A percentile compares a stretch with the other conserved stretches of the same genome.
Conservation (phyloP, 2,329 filamentous ascomycete species). For the Aspergillaceae sp. region DNA sequence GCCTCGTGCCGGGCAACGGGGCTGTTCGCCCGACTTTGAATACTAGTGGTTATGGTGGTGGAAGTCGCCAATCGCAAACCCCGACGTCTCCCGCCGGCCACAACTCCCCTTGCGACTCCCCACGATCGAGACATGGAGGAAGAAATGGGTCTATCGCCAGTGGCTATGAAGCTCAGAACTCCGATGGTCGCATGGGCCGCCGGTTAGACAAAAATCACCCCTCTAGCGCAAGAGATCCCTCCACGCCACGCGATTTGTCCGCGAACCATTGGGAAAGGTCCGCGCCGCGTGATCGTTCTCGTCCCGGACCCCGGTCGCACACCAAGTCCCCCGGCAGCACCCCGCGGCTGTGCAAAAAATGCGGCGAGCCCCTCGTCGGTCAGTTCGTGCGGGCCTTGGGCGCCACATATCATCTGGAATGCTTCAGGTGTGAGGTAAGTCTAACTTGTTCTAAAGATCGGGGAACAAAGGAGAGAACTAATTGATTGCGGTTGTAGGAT, state of each 20-base stretch:
- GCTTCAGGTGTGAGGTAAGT: constrained; percentile 91
- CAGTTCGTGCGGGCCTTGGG: constrained; percentile 93
- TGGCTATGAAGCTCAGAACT: constrained; percentile 18
- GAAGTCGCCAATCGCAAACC: constrained; percentile 28
- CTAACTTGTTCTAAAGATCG: background rate
- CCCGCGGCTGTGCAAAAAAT: constrained; percentile 67
- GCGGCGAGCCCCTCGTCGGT: constrained; percentile 75
- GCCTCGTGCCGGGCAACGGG: constrained; percentile 36
- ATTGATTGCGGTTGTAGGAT: constrained; percentile 51
- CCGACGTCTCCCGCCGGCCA: constrained; percentile 34
- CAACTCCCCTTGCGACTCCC: constrained; percentile 27
- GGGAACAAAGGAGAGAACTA: constrained; percentile 1
- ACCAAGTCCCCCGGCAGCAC: constrained; percentile 30
- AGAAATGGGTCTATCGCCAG: constrained; percentile 13
- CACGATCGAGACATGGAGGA: constrained; percentile 21
- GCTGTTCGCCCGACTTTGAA: constrained; percentile 30
- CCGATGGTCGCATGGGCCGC: constrained; percentile 24
- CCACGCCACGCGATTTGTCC: constrained; percentile 19
- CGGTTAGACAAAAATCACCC: constrained; percentile 21
- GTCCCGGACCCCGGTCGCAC: constrained; percentile 26
- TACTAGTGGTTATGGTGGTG: constrained; percentile 25
- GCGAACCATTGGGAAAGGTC: constrained; percentile 25
- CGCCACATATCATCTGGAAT: constrained; percentile 92
- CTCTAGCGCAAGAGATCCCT: constrained; percentile 13
- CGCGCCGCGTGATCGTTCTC: constrained; percentile 27